Conservation (phyloP, 768 basidiomycete genomes). For the Piloderma croceum region DNA sequence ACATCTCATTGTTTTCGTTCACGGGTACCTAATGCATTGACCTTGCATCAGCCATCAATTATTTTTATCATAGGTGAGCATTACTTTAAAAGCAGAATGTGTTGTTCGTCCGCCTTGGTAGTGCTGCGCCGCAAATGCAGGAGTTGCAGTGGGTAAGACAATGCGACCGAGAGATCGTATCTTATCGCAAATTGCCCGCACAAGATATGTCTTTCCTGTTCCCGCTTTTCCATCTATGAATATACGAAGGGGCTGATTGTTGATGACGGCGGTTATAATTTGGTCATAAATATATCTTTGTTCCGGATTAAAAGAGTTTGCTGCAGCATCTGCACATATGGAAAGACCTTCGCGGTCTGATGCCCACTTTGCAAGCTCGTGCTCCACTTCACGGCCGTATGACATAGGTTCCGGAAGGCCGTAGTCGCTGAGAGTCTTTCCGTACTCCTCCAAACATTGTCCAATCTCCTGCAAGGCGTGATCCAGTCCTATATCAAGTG, state of each 20-base stretch:
- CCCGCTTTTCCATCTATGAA: slow-evolving; percentile 39
- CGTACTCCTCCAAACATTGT: slow-evolving; percentile 18
- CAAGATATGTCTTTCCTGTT: slow-evolving; percentile 34
- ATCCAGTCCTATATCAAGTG: slow-evolving; percentile 17
- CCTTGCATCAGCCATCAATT: neutral
- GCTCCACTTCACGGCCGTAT: slow-evolving; percentile 26
- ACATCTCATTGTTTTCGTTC: slow-evolving; percentile 25
- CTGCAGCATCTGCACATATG: slow-evolving; percentile 6
- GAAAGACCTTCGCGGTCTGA: slow-evolving; percentile 5
- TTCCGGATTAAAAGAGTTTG: slow-evolving; percentile 16
- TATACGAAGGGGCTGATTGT: slow-evolving; percentile 11
- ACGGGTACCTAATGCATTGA: slow-evolving; percentile 25
- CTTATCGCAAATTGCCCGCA: slow-evolving; percentile 29
- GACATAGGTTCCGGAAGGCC: slow-evolving; percentile 25
- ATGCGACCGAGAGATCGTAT: slow-evolving; percentile 24
- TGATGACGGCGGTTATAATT: slow-evolving; percentile 11
- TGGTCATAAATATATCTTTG: no score
- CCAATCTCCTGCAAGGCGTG: slow-evolving; percentile 19
- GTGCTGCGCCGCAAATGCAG: slow-evolving; percentile 35
- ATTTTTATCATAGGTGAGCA: neutral
- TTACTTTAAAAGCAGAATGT: slow-evolving; percentile 35
- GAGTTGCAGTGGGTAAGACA: slow-evolving; percentile 31
- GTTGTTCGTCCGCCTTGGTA: slow-evolving; percentile 34
- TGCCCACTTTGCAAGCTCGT: slow-evolving; percentile 22
- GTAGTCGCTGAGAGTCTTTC: slow-evolving; percentile 22